phyloP scores from a whole-genome alignment of 1,284 basidiomycete genomes.

The Hypsizygus ulmarius region DNA sequence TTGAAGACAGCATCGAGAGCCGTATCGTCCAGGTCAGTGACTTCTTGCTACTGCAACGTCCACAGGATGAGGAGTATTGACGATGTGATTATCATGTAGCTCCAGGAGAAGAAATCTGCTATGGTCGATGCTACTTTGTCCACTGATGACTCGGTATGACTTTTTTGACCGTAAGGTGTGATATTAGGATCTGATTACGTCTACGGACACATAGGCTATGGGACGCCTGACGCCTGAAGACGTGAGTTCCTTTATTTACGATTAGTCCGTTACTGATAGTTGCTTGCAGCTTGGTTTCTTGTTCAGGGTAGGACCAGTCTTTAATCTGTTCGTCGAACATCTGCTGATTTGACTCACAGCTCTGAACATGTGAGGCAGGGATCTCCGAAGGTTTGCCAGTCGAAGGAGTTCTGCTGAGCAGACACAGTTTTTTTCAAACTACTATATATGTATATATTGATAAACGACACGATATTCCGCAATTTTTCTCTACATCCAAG shows the following conservation, averaged over 20 bases:
- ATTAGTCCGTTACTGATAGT: slow-evolving; percentile 1
- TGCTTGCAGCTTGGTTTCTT: slow-evolving; percentile 17
- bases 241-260: slow-evolving; percentile 46
- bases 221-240: slow-evolving; percentile 87
- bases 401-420: too few relatives aligned
- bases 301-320: slow-evolving; percentile 10
- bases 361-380: too few relatives aligned
- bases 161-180: slow-evolving; percentile 8
- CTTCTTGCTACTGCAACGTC: slow-evolving; percentile 8
- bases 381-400: too few relatives aligned
- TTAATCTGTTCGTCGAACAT: neutral
- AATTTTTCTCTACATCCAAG: too few relatives aligned
- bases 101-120: slow-evolving; percentile 92
- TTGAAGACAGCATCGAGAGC: slow-evolving; percentile 96
- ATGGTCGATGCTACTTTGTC: slow-evolving; percentile 83
- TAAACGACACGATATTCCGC: too few relatives aligned
- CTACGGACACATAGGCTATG: slow-evolving; percentile 61
- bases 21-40: slow-evolving; percentile 78
- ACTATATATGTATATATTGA: too few relatives aligned
- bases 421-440: too few relatives aligned
- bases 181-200: slow-evolving; percentile 18
- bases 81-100: slow-evolving; percentile 37
- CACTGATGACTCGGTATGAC: slow-evolving; percentile 65
- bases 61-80: slow-evolving; percentile 5
- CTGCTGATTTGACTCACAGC: too few relatives aligned